Percentiles rank a stretch among this genome's conserved stretches.
Evolutionary conservation across 2,329 filamentous ascomycete genomes (phyloP).

Genomic region (Penicillium italicum): DNA sequence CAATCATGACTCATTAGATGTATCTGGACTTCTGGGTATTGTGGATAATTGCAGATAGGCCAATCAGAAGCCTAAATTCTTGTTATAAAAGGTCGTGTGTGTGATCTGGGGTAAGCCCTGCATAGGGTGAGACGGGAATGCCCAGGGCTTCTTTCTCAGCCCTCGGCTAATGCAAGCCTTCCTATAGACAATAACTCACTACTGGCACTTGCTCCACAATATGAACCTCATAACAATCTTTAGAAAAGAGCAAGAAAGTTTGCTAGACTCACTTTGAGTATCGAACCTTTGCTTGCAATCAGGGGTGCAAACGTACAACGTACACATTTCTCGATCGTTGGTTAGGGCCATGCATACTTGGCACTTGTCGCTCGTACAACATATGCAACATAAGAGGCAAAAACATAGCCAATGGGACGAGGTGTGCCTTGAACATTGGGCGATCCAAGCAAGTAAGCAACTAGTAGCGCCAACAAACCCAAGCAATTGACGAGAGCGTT

Average conservation of each 20-base stretch:
- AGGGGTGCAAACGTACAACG: neutral
- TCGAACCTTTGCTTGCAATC: neutral
- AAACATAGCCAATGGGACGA: neutral
- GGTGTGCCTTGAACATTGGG: neutral
- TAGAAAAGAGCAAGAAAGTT: neutral
- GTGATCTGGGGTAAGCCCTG: neutral
- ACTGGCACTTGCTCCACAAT: neutral
- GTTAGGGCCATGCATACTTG: neutral
- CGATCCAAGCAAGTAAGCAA: neutral
- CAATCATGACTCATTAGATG: neutral
- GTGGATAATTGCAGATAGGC: too few species aligned
- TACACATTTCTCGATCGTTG: neutral
- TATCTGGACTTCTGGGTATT: neutral
- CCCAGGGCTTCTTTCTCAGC: neutral
- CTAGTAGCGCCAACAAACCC: neutral
- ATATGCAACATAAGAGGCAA: neutral
- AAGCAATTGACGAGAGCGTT: neutral
- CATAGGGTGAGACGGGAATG: neutral
- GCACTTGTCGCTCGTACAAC: neutral
- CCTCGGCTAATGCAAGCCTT: neutral
- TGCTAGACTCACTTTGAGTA: neutral
- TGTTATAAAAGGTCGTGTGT: neutral
- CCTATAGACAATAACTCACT: neutral
- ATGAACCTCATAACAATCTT: too few species aligned
- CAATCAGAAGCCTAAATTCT: neutral